Conservation (phyloP, 2,329 filamentous ascomycete genomes). For the Taxawa tesnikishii region DNA sequence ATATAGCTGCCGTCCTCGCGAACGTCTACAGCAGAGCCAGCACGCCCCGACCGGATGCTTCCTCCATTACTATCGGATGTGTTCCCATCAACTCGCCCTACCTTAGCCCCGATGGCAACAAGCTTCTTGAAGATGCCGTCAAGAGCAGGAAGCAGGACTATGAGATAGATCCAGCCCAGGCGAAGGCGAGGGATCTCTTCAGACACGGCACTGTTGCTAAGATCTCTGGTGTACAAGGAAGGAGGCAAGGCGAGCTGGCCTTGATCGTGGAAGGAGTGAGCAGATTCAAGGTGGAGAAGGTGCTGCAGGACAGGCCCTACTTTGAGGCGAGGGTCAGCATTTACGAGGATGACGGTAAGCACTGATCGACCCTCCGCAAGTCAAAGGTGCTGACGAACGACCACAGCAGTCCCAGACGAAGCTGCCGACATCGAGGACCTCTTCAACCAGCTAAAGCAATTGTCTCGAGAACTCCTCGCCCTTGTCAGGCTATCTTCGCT, state of each 20-base stretch:
- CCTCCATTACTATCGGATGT: constrained; percentile 69
- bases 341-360: constrained; percentile 46
- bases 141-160: constrained; percentile 34
- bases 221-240: constrained; percentile 36
- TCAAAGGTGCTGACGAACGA: too few species aligned
- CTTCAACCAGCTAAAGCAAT: constrained; percentile 70
- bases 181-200: constrained; percentile 54
- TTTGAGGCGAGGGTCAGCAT: constrained; percentile 71
- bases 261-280: constrained; percentile 77
- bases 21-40: constrained; percentile 69
- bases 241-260: constrained; percentile 50
- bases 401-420: constrained; percentile 20
- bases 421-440: constrained; percentile 55
- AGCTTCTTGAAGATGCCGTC: constrained; percentile 55
- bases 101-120: constrained; percentile 62
- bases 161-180: constrained; percentile 38
- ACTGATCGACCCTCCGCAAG: too few species aligned
- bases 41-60: constrained; percentile 49
- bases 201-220: constrained; percentile 61
- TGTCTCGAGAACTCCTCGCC: constrained; percentile 76
- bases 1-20: constrained; percentile 78
- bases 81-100: constrained; percentile 71
- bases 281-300: constrained; percentile 61
- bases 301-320: constrained; percentile 68
- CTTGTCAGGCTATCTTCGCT: constrained; percentile 75